phyloP scores from a whole-genome alignment of 805 yeast species.

The Huiozyma naganishii region DNA sequence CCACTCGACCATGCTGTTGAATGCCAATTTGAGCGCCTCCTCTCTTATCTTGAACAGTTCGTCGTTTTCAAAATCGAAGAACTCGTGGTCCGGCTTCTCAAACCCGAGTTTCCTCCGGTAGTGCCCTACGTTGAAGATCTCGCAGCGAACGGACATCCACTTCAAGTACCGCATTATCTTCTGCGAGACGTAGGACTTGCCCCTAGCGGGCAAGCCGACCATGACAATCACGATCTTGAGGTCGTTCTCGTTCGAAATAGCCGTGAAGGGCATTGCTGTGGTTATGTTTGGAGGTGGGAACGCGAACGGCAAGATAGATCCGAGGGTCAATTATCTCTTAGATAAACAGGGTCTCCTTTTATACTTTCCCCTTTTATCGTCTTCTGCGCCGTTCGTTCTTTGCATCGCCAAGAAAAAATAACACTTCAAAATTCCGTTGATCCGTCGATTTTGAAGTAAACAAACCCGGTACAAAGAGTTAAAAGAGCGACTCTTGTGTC shows the following conservation, averaged over 20 bases:
- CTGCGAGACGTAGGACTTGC: conserved; percentile 89
- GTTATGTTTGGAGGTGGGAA: too few relatives aligned
- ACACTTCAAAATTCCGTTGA: too few relatives aligned
- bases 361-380: too few relatives aligned
- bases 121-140: conserved; percentile 80
- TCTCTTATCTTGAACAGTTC: conserved; percentile 54
- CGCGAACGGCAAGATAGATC: too few relatives aligned
- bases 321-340: too few relatives aligned
- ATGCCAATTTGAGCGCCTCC: conserved; percentile 62
- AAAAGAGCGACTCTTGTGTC: too few relatives aligned
- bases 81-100: conserved; percentile 48
- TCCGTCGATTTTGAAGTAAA: too few relatives aligned
- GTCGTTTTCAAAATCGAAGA: conserved; percentile 58
- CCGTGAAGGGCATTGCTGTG: conserved; percentile 17
- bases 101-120: conserved; percentile 61
- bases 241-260: conserved; percentile 37
- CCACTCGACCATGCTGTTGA: conserved; percentile 79
- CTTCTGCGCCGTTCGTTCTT: too few relatives aligned
- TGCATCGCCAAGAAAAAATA: too few relatives aligned
- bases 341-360: too few relatives aligned
- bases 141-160: conserved; percentile 83
- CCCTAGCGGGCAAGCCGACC: conserved; percentile 86
- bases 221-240: conserved; percentile 75
- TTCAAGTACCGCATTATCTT: conserved; percentile 85
- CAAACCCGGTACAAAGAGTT: too few relatives aligned